phyloP scores from a whole-genome alignment of 495 filamentous ascomycete genomes.

The Bacidia gigantensis region DNA sequence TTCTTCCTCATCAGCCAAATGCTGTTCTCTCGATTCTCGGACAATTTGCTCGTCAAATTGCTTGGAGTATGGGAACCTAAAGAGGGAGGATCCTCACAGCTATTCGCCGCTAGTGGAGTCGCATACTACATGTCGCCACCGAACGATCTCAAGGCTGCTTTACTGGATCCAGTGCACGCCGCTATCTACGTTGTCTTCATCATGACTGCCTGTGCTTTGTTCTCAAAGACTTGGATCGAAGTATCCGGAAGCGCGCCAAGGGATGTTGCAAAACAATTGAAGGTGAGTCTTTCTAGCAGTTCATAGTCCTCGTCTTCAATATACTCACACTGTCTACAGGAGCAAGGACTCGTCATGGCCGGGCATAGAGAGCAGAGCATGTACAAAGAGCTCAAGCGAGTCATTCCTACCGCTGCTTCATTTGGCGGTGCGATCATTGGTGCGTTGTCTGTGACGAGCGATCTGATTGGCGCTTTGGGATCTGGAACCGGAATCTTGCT shows the following conservation, averaged over 20 bases:
- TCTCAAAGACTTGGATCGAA: constrained; percentile 96
- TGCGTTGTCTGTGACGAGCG: constrained; percentile 85
- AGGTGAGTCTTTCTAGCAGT: constrained; percentile 27
- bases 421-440: constrained; percentile 99
- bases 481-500: constrained; percentile 95
- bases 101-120: constrained; percentile 79
- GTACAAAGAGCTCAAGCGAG: constrained; percentile 99
- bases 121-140: constrained; percentile 99
- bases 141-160: constrained; percentile 89
- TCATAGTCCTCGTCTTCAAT: not conserved
- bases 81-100: constrained; percentile 83
- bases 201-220: constrained; percentile 91
- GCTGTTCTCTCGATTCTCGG: constrained; percentile 95
- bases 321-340: constrained; percentile 18
- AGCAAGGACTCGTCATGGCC: constrained; percentile 98
- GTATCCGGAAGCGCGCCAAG: constrained; percentile 94
- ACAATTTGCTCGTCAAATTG: constrained; percentile 93
- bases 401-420: constrained; percentile 94
- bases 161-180: constrained; percentile 93
- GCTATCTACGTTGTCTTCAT: constrained; percentile 93
- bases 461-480: constrained; percentile 91
- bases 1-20: constrained; percentile 98
- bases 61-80: constrained; percentile 97
- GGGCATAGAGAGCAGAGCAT: constrained; percentile 99
- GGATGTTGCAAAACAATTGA: constrained; percentile 98